These are phyloP conservation scores for Deuterostichococcus epilithicus DNA, from an alignment of 139 green algal species.

Conservation along the genomic window DNA sequence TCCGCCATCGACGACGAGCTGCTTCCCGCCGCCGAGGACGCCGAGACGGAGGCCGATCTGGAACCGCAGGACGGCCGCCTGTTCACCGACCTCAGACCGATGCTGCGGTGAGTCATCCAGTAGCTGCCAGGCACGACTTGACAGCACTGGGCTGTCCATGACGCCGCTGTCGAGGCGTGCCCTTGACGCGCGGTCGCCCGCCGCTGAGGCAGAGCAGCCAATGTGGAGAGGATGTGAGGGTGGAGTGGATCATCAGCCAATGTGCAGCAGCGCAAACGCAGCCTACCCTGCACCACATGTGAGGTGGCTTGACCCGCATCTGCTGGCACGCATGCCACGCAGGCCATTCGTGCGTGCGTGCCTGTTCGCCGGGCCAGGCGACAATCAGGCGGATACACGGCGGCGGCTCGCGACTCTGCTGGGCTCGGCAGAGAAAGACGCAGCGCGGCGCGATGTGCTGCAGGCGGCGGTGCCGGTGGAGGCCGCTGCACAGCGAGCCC, in stretches of 20 bases:
- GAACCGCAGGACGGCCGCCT: not conserved
- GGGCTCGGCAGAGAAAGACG: not conserved
- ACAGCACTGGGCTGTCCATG: too few relatives aligned
- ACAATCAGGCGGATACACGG: not conserved
- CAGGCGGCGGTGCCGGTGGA: slow-evolving; percentile 14
- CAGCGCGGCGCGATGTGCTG: not conserved
- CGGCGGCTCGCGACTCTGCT: not conserved
- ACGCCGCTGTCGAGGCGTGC: too few relatives aligned
- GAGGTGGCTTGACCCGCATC: too few relatives aligned
- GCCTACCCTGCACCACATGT: too few relatives aligned
- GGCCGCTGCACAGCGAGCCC: slow-evolving; percentile 2
- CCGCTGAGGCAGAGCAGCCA: too few relatives aligned
- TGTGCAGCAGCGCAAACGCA: too few relatives aligned
- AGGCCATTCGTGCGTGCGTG: slow-evolving; percentile 20
- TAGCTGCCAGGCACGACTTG: too few relatives aligned
- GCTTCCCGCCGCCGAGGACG: not conserved
- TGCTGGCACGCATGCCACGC: too few relatives aligned
- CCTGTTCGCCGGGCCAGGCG: slow-evolving; percentile 4
- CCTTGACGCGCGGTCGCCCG: too few relatives aligned
- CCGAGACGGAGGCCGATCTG: not conserved
- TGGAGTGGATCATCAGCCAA: too few relatives aligned
- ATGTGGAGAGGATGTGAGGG: too few relatives aligned
- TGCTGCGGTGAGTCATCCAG: slow-evolving; percentile 8
- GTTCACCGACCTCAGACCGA: slow-evolving; percentile 3
- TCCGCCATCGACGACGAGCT: not conserved